phyloP scores from a whole-genome alignment of 2,329 filamentous ascomycete species.

The Pseudopyrenochaeta lycopersici region DNA sequence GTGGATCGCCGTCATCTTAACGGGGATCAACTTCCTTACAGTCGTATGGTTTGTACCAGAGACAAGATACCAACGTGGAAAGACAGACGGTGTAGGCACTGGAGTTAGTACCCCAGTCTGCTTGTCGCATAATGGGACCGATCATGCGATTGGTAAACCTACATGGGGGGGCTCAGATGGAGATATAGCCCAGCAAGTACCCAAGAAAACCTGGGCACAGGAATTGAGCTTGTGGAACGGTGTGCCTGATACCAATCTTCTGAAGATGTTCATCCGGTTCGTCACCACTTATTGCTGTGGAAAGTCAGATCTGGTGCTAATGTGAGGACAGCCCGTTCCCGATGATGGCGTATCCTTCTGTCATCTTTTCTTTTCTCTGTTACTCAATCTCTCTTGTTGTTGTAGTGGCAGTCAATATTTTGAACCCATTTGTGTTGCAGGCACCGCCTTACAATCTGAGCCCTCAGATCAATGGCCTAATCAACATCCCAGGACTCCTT shows the following conservation, averaged over 20 bases:
- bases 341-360: constrained; percentile 49
- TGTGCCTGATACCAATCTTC: constrained; percentile 38
- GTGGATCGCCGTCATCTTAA: constrained; percentile 41
- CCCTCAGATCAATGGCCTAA: constrained; percentile 49
- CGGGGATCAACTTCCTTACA: constrained; percentile 44
- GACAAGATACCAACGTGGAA: constrained; percentile 46
- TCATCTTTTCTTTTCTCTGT: constrained; percentile 49
- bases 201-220: constrained; percentile 46
- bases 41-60: constrained; percentile 51
- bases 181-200: constrained; percentile 13
- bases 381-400: constrained; percentile 50
- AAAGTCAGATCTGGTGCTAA: not conserved
- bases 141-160: constrained; percentile 8
- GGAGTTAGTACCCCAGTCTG: not conserved
- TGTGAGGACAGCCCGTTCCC: constrained; percentile 42
- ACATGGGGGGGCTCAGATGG: constrained; percentile 5
- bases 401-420: constrained; percentile 52
- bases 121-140: constrained; percentile 22
- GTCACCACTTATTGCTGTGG: not conserved
- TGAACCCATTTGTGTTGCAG: constrained; percentile 51
- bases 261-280: constrained; percentile 43
- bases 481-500: constrained; percentile 53
- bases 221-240: constrained; percentile 48
- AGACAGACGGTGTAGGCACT: not conserved
- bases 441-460: constrained; percentile 50